A percentile compares a stretch with the other conserved stretches of the same genome.
phyloP scores from a whole-genome alignment of 2,329 filamentous ascomycete species.

The Chrysoporthe puriensis region DNA sequence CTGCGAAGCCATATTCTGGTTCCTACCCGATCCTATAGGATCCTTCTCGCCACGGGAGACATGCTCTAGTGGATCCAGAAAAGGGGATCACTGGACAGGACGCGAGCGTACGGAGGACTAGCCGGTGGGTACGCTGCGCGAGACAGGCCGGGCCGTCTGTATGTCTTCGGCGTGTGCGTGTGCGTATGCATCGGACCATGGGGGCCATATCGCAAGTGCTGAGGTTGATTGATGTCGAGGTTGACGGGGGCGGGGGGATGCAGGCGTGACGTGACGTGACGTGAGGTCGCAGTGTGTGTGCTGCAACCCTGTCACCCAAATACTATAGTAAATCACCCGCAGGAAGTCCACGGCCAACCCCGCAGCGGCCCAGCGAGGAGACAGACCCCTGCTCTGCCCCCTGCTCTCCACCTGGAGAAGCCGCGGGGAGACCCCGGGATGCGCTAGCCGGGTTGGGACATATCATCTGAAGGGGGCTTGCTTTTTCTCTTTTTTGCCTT shows the following conservation, averaged over 20 bases:
- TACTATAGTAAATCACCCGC: not conserved
- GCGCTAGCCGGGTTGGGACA: not conserved
- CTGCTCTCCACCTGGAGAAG: no score
- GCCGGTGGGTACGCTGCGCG: not conserved
- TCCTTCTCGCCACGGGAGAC: not conserved
- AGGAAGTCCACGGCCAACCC: not conserved
- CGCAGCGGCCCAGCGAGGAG: not conserved
- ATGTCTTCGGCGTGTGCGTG: not conserved
- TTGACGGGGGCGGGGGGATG: not conserved
- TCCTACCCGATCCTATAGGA: not conserved
- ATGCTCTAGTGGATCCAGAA: not conserved
- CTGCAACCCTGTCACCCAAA: not conserved
- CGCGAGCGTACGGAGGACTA: not conserved
- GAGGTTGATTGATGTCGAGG: not conserved
- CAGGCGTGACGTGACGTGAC: not conserved
- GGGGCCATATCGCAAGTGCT: not conserved
- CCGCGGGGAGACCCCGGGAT: not conserved
- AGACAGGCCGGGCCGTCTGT: not conserved
- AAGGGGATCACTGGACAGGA: not conserved
- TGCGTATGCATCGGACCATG: not conserved
- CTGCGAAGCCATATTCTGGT: not conserved
- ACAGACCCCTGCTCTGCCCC: not conserved
- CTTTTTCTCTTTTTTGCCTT: not conserved
- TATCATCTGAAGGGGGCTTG: not conserved
- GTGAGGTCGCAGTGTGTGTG: not conserved